Evolutionary conservation across 306 rosid genomes (phyloP).

Genomic region (Vigna hirtella): DNA sequence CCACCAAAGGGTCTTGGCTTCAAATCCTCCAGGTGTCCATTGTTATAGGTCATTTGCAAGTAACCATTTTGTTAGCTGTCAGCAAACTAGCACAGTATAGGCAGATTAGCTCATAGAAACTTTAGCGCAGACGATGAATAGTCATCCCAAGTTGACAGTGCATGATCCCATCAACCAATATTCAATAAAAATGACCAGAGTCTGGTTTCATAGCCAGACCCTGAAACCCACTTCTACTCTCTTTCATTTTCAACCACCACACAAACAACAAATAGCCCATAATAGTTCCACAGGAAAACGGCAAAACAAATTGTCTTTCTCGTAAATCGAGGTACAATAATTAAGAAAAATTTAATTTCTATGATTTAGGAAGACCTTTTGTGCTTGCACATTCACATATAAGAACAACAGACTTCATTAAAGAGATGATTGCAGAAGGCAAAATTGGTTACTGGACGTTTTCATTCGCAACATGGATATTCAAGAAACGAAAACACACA

Average conservation of each 20-base stretch:
- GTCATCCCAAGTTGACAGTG: conserved; percentile 29
- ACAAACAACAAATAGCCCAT: conserved; percentile 27
- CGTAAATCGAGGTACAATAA: conserved; percentile 4
- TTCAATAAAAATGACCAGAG: not conserved
- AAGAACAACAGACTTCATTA: not conserved
- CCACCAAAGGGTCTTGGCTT: conserved; percentile 8
- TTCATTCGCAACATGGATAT: conserved; percentile 22
- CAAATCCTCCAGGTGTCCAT: not conserved
- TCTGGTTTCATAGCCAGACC: not conserved
- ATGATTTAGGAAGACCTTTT: not conserved
- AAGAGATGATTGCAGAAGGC: not conserved
- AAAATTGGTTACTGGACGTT: not conserved
- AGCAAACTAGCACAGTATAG: not conserved
- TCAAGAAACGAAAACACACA: conserved; percentile 4
- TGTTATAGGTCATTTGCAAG: not conserved
- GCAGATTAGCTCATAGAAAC: conserved; percentile 10
- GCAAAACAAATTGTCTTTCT: not conserved
- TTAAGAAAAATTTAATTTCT: conserved; percentile 12
- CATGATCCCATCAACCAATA: conserved; percentile 7
- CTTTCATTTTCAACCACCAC: conserved; percentile 19
- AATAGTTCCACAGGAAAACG: conserved; percentile 16
- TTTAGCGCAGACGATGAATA: not conserved
- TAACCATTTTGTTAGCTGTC: not conserved
- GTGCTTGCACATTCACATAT: conserved; percentile 18
- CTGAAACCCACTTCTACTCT: not conserved